Base-by-base conservation (phyloP, 306 rosid genomes). In the Rosa persica region DNA sequence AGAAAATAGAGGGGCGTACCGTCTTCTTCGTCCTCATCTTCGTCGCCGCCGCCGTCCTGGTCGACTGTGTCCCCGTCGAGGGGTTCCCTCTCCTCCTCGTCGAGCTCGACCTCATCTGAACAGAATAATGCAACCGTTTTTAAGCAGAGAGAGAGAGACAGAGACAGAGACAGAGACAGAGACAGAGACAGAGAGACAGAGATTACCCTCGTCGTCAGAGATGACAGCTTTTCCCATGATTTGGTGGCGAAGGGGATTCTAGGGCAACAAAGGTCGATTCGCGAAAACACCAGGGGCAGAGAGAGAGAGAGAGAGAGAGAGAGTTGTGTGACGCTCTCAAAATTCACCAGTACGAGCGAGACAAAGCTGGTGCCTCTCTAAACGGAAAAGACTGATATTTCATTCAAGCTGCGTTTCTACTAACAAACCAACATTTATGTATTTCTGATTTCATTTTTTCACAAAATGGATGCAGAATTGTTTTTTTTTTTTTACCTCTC, bases 11-110 rank as follows among this genome's bases (percentile, higher is more conserved):
- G 36, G 34, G 36, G 1, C 88, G 22, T 88, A 94, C 98, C 98
- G 4, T 92, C 97, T 25, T 95, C 98, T 55, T 94, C 96, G 2
- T 91, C 93, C 73, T 93, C 96, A 0, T 94, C 98, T 0, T 92
- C 95, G 1, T 92, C 98, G 1, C 87, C 93, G 0, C 88, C 93
- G 36, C 88, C 93, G 10, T 78, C 87, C 57, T 83, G 89, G 42
- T 67, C 92, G 30, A 85, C 68, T 30, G 79, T 88, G 3, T 85
- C 92, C 8, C 90, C 93, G 27, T 86, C 92, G 17, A 49, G 74
- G 20, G 85, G 93, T 60, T 84, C 97, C 76, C 97, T 85, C 25
- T 89, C 96, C 3, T 91, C 94, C 81, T 89, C 93, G 64, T 86
- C 96, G 77, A 87, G 72, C 70, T 88, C 95, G 43, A 91, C 88